Evolutionary conservation across 345 rosid genomes (phyloP), one percentile per base, ranked within the genome.

Genomic region (Eucalyptus globulus): DNA sequence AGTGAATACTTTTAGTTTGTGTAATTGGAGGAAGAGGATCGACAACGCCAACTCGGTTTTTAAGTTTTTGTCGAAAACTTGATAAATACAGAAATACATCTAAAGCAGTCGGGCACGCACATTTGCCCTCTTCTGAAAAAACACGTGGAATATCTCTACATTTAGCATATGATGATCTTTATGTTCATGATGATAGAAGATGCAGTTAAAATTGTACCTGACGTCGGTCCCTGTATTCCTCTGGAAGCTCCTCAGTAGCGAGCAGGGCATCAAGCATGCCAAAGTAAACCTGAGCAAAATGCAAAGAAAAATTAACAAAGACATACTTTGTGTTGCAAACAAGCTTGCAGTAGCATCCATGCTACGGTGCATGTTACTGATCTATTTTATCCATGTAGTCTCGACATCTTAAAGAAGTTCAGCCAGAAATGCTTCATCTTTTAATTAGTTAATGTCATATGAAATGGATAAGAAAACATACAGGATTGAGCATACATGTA

Each of bases 261-360:
- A 97, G 92, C 87, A 97, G 90, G 14, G 98, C 97, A 86, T 97
- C 98, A 89, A 97, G 98, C 98, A 97, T 97, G 89, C 99, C 99
- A 45, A 97, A 97, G 94, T 97, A 97, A 80, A 97, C 98, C 99
- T 97, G 92, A 7, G 60, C 58, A 65, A 31, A 45, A 90, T 87
- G 72, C 40, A 87, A 2, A 53, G 72, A 86, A 43, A 43, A 81
- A 8, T 34, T 4, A 34, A 85, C 50, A 85, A 34, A 5, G 49
- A 76, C 27, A 4, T 37, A 37, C 83, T 76, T 21, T 4, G 47
- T 40, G 45, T 21, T 21, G 83, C 3, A 76, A 76, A 76, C 26
- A 69, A 76, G 83, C 43, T 37, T 7, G 14, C 3, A 1, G 83
- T 27, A 37, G 47, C 83, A 37, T 76, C 27, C 15, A 40, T 40